A percentile compares a stretch with the other conserved stretches of the same genome.
phyloP scores from a whole-genome alignment of 2,329 filamentous ascomycete genomes.

The Fusarium nanum region DNA sequence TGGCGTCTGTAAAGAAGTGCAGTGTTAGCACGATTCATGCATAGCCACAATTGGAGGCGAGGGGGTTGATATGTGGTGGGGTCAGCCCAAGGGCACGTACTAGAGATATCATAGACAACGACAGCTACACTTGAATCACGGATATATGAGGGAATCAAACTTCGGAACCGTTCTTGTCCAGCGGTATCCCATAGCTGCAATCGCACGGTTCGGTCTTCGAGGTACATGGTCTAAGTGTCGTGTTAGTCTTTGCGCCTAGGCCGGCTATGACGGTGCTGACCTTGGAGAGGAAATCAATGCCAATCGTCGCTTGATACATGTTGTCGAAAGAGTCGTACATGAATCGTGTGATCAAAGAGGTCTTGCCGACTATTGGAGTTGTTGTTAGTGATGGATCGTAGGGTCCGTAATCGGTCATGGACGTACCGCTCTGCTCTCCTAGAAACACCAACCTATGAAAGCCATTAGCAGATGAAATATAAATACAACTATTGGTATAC shows the following conservation, averaged over 20 bases:
- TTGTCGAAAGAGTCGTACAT: slow-evolving; percentile 99
- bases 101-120: slow-evolving; percentile 98
- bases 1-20: slow-evolving; percentile 70
- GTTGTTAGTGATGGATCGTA: slow-evolving; percentile 43
- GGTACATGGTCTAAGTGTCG: slow-evolving; percentile 85
- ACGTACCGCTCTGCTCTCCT: slow-evolving; percentile 96
- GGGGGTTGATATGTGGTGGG: slow-evolving; percentile 32
- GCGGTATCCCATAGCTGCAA: slow-evolving; percentile 99
- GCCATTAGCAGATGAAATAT: slow-evolving; percentile 40
- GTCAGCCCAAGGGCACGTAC: slow-evolving; percentile 55
- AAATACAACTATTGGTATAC: slow-evolving; percentile 21
- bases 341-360: slow-evolving; percentile 97
- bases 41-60: slow-evolving; percentile 23
- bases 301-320: slow-evolving; percentile 99
- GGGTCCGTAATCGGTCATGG: slow-evolving; percentile 34
- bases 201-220: slow-evolving; percentile 97
- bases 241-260: slow-evolving; percentile 35
- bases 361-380: slow-evolving; percentile 84
- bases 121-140: slow-evolving; percentile 98
- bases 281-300: slow-evolving; percentile 99
- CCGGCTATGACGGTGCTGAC: slow-evolving; percentile 58
- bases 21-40: slow-evolving; percentile 37
- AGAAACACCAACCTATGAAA: slow-evolving; percentile 86
- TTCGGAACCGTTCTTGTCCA: slow-evolving; percentile 96
- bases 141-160: slow-evolving; percentile 97